Evolutionary conservation across 176 grass and related monocot genomes (phyloP), one percentile per base, ranked within the genome.

Genomic region (Juncus effusus): DNA sequence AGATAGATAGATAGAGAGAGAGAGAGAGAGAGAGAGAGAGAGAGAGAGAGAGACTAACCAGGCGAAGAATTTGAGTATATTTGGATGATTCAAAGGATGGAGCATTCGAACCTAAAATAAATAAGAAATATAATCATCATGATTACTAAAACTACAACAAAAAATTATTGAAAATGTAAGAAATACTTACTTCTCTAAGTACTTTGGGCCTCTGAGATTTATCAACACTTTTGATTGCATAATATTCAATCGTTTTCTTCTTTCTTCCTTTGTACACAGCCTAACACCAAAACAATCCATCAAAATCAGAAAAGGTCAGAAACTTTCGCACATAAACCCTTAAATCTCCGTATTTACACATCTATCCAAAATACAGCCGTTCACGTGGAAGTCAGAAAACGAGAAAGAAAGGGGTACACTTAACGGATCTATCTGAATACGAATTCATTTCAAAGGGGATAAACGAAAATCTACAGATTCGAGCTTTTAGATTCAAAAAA

Each of bases 221-320:
- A 75, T 97, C 93, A 37, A 97, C 93, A 59, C 93, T 97, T 85
- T 97, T 97, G 67, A 97, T 84, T 14, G 93, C 93, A 80, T 79
- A 97, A 60, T 97, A 92, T 74, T 92, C 85, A 62, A 92, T 97
- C 37, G 88, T 97, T 67, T 97, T 97, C 88, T 97, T 97, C 85
- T 92, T 97, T 70, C 93, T 82, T 56, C 93, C 93, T 69, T 97
- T 97, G 60, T 97, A 97, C 42, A 89, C 93, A 42, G 85, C 80
- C 93, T 97, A 44, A 13, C 5, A 7, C 39, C 4, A 57, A 61
- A 72, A 9, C 9, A 50, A 11, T 51, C 10, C 42, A 67, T 11
- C 3, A 41, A 69, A 68, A 69, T 42, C 16, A 54, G 41, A 39
- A 28, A 41, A 49, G 60, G 61, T 42, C 16, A 54, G 41, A 39